Evolutionary conservation across 108 stramenopile species (phyloP).

Genomic region (Nitzschia sp.): DNA sequence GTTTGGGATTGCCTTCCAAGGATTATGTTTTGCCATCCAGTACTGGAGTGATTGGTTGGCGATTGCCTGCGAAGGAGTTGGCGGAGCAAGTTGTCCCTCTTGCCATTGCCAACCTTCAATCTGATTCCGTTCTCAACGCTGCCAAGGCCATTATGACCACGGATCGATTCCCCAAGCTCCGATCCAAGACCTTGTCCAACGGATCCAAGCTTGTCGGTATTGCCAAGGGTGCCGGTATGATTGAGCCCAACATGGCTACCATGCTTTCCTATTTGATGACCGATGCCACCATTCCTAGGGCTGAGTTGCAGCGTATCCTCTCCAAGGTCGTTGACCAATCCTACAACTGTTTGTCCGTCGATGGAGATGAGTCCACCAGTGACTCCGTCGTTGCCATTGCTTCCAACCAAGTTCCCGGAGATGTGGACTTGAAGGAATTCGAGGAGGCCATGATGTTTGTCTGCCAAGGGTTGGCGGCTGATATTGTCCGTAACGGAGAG

Average conservation of each 20-base stretch:
- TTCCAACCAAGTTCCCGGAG: conserved; percentile 63
- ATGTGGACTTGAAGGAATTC: conserved; percentile 70
- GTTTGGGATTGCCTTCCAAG: conserved; percentile 64
- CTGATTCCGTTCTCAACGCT: conserved; percentile 76
- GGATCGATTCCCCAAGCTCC: conserved; percentile 81
- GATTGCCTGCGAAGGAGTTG: conserved; percentile 85
- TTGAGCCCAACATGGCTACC: conserved; percentile 97
- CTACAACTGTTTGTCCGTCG: conserved; percentile 95
- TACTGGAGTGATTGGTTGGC: conserved; percentile 99
- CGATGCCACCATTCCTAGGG: conserved; percentile 77
- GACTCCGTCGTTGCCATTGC: conserved; percentile 88
- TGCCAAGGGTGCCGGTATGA: conserved; percentile 99
- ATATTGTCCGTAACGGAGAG: conserved; percentile 98
- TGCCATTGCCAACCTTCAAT: conserved; percentile 70
- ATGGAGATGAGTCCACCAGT: conserved; percentile 94
- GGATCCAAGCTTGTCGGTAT: conserved; percentile 80
- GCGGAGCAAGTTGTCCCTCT: conserved; percentile 78
- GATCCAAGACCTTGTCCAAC: conserved; percentile 75
- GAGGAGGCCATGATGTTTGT: conserved; percentile 73
- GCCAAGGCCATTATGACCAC: conserved; percentile 89
- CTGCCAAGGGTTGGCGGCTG: conserved; percentile 78
- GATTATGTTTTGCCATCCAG: conserved; percentile 80
- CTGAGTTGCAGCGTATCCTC: conserved; percentile 73
- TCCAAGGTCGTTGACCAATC: conserved; percentile 63
- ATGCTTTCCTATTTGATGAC: conserved; percentile 96